Conservation (phyloP, 202 grass and related monocot genomes). For the Carex arenaria region DNA sequence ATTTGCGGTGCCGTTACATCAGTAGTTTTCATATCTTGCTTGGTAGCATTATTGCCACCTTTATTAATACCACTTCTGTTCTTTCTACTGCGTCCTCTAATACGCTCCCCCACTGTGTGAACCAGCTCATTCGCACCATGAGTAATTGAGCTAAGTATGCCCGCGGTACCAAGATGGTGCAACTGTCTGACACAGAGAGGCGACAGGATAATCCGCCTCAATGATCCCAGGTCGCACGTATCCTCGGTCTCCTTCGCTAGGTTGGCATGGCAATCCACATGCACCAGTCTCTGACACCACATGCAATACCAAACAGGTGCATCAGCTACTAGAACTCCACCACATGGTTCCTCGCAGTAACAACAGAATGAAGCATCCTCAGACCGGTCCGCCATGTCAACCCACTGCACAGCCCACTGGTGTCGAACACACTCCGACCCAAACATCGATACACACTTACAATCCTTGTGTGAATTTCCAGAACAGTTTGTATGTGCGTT, state of each 20-base stretch:
- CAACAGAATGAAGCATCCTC: slow-evolving; percentile 81
- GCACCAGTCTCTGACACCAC: slow-evolving; percentile 87
- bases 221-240: slow-evolving; percentile 75
- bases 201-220: slow-evolving; percentile 72
- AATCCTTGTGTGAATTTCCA: slow-evolving; percentile 71
- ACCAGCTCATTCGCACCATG: slow-evolving; percentile 87
- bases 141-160: slow-evolving; percentile 72
- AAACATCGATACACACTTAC: slow-evolving; percentile 84
- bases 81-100: slow-evolving; percentile 56
- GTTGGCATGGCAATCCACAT: slow-evolving; percentile 81
- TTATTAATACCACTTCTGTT: slow-evolving; percentile 34
- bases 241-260: slow-evolving; percentile 76
- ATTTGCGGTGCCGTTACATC: slow-evolving; percentile 34
- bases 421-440: slow-evolving; percentile 65
- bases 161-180: slow-evolving; percentile 35
- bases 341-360: slow-evolving; percentile 88
- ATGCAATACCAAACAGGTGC: slow-evolving; percentile 90
- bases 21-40: slow-evolving; percentile 10
- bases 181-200: slow-evolving; percentile 76
- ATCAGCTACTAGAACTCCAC: slow-evolving; percentile 63
- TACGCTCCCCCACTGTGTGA: slow-evolving; percentile 58
- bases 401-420: slow-evolving; percentile 90
- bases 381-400: slow-evolving; percentile 49
- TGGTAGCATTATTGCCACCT: slow-evolving; percentile 5
- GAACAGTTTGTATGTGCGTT: slow-evolving; percentile 70